Conservation (phyloP, 768 basidiomycete species). For the Cyathus striatus region DNA sequence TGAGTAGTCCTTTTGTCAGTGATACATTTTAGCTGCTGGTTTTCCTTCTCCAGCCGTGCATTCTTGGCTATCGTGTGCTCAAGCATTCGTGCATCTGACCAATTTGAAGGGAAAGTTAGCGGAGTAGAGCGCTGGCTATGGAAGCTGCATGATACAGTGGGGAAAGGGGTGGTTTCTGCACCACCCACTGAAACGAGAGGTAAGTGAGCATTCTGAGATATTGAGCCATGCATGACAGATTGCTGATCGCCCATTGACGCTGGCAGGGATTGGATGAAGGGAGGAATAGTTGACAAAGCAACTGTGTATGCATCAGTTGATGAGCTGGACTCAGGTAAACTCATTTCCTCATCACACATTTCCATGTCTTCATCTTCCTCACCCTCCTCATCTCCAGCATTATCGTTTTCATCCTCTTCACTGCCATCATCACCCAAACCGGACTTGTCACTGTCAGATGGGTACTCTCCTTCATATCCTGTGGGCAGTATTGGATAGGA, state of each 20-base stretch:
- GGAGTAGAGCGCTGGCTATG: not conserved
- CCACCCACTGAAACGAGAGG: not conserved
- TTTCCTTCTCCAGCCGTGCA: not conserved
- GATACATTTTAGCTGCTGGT: not conserved
- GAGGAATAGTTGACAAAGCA: too few species aligned
- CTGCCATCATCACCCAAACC: not conserved
- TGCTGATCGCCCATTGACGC: not conserved
- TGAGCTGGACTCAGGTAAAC: not conserved
- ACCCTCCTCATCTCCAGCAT: not conserved
- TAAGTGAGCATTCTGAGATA: not conserved
- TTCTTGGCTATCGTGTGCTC: not conserved
- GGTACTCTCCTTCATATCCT: constrained; percentile 1
- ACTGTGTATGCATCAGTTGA: not conserved
- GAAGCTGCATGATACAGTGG: not conserved
- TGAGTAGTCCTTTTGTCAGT: not conserved
- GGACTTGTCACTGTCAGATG: constrained; percentile 1
- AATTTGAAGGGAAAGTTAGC: not conserved
- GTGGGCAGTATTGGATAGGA: not conserved
- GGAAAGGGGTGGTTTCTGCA: not conserved
- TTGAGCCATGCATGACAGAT: not conserved
- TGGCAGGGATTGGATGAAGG: too few species aligned
- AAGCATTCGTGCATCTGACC: not conserved
- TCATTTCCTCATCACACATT: not conserved
- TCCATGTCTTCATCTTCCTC: not conserved
- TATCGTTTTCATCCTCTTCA: not conserved